A percentile compares a stretch with the other conserved stretches of the same genome.
These are phyloP conservation scores for Oropetium thomaeum DNA, from an alignment of 176 grass and related monocot genomes.

Conservation along the genomic window DNA sequence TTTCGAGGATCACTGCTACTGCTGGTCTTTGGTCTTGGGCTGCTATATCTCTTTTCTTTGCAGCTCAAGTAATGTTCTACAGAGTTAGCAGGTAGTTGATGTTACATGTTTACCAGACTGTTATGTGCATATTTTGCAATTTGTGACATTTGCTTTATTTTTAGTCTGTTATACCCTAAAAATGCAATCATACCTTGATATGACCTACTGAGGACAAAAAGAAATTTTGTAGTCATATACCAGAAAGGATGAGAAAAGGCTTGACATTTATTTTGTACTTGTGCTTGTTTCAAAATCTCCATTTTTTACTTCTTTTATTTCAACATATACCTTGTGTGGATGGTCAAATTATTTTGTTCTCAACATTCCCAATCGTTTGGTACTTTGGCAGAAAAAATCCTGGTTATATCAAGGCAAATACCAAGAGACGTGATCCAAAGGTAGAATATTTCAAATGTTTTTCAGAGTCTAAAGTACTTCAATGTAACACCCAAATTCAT, in stretches of 20 bases:
- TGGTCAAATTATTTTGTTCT: constrained; percentile 23
- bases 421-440: constrained; percentile 53
- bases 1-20: constrained; percentile 71
- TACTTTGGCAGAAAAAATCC: constrained; percentile 76
- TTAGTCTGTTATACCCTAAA: not conserved
- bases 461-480: constrained; percentile 2
- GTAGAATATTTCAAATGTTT: constrained; percentile 28
- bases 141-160: not conserved
- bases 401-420: constrained; percentile 84
- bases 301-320: constrained; percentile 11
- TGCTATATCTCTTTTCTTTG: constrained; percentile 76
- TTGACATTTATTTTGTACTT: not conserved
- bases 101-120: constrained; percentile 7
- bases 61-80: constrained; percentile 75
- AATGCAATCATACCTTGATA: not conserved
- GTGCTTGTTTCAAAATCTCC: not conserved
- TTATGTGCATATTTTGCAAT: constrained; percentile 6
- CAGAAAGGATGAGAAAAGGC: not conserved
- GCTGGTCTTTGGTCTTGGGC: constrained; percentile 83
- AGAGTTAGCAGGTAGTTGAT: constrained; percentile 80
- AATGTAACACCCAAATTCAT: constrained; percentile 2
- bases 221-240: not conserved
- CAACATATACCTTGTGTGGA: not conserved
- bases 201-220: not conserved
- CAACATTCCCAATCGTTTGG: constrained; percentile 25